phyloP scores from a whole-genome alignment of 2,329 filamentous ascomycete genomes.

The Colletotrichum agaves region DNA sequence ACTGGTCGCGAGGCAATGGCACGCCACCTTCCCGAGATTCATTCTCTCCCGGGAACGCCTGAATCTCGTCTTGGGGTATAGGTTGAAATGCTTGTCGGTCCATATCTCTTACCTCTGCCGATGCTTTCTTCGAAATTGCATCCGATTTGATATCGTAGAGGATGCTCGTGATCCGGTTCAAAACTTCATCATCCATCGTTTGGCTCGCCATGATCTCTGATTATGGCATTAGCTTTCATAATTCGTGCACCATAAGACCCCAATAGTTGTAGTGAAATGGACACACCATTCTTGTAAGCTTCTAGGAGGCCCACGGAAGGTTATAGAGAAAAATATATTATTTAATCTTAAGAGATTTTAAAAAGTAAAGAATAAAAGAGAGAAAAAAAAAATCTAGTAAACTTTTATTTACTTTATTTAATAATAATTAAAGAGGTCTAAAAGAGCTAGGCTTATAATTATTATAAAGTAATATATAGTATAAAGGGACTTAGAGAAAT shows the following conservation, averaged over 20 bases:
- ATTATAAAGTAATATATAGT: too few species aligned
- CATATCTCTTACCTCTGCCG: not conserved
- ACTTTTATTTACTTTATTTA: too few species aligned
- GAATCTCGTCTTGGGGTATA: not conserved
- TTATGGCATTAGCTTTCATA: not conserved
- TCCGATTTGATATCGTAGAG: not conserved
- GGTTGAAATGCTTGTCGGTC: not conserved
- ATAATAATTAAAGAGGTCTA: too few species aligned
- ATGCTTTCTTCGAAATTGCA: not conserved
- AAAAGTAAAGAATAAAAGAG: too few species aligned
- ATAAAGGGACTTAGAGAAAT: too few species aligned
- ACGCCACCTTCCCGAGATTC: too few species aligned
- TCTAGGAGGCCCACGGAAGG: not conserved
- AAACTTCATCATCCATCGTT: not conserved
- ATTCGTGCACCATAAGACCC: not conserved
- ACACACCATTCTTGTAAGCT: not conserved
- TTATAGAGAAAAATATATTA: too few species aligned
- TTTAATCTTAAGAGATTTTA: too few species aligned
- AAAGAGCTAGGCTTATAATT: too few species aligned
- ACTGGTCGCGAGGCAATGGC: not conserved
- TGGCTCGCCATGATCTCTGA: not conserved
- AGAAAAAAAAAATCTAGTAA: too few species aligned
- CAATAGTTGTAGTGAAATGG: not conserved
- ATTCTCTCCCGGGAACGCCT: accelerated
- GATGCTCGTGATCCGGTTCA: not conserved